phyloP scores from a whole-genome alignment of 2,329 filamentous ascomycete genomes.

The Penicillium sclerotigenum region DNA sequence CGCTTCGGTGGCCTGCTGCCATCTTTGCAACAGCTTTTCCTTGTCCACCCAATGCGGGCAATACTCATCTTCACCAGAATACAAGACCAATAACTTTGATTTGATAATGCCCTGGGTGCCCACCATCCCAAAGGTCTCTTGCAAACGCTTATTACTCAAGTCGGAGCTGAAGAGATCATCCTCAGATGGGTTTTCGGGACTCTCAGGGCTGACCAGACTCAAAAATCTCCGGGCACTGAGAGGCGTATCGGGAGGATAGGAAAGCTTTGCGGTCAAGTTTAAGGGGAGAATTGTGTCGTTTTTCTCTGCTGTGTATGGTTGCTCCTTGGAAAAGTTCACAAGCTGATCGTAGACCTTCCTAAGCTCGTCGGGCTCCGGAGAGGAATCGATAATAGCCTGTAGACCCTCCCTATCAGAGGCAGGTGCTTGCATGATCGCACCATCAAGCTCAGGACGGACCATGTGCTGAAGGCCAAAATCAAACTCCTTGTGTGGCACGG shows the following conservation, averaged over 20 bases:
- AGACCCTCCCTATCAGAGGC: slow-evolving; percentile 71
- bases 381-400: slow-evolving; percentile 32
- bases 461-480: slow-evolving; percentile 29
- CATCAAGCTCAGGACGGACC: slow-evolving; percentile 60
- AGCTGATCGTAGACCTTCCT: slow-evolving; percentile 33
- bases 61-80: slow-evolving; percentile 48
- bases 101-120: slow-evolving; percentile 36
- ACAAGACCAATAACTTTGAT: slow-evolving; percentile 43
- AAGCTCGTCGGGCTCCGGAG: slow-evolving; percentile 16
- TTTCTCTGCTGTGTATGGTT: slow-evolving; percentile 25
- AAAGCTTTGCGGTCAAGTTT: slow-evolving; percentile 32
- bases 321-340: slow-evolving; percentile 32
- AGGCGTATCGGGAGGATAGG: slow-evolving; percentile 38
- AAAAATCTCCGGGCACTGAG: slow-evolving; percentile 59
- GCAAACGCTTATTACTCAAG: slow-evolving; percentile 57
- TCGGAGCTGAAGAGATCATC: slow-evolving; percentile 90
- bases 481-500: slow-evolving; percentile 28
- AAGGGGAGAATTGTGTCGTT: slow-evolving; percentile 34
- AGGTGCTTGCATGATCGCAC: slow-evolving; percentile 74
- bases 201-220: slow-evolving; percentile 52
- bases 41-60: slow-evolving; percentile 47
- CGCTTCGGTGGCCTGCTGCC: slow-evolving; percentile 42
- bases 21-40: slow-evolving; percentile 42
- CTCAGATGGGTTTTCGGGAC: slow-evolving; percentile 59
- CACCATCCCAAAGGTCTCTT: slow-evolving; percentile 61